Conservation (phyloP, 148 eudicot species). For the Rhododendron ferrugineum region DNA sequence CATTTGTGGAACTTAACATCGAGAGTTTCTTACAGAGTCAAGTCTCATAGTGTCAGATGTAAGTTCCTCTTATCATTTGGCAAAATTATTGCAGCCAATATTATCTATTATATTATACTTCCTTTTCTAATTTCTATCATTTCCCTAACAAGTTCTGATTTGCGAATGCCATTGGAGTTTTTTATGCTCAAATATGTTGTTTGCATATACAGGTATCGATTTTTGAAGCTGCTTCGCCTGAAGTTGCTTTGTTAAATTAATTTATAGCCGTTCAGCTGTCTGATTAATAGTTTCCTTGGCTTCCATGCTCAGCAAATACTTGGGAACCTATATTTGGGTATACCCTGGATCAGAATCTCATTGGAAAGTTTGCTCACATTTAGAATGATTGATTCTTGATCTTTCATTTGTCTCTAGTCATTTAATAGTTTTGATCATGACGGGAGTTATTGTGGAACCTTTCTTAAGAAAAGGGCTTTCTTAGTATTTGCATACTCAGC, state of each 20-base stretch:
- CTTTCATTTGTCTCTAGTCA: background rate
- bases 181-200: background rate
- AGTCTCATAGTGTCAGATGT: background rate
- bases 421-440: background rate
- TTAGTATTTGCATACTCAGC: background rate
- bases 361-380: background rate
- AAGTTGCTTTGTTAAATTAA: background rate
- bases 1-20: slow-evolving; percentile 71
- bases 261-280: background rate
- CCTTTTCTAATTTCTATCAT: background rate
- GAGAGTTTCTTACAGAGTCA: slow-evolving; percentile 48
- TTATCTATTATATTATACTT: background rate
- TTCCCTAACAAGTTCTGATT: background rate
- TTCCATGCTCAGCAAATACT: background rate
- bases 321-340: background rate
- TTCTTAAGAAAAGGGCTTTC: background rate
- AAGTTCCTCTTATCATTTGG: slow-evolving; percentile 3
- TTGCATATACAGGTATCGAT: background rate
- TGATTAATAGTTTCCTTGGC: background rate
- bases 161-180: background rate
- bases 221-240: background rate
- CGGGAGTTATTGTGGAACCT: background rate
- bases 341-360: background rate
- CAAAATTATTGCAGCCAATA: background rate
- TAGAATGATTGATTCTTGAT: background rate